Percentiles rank a stretch among this genome's conserved stretches.
phyloP scores from a whole-genome alignment of 257 asterid species.

The Lantana camara region DNA sequence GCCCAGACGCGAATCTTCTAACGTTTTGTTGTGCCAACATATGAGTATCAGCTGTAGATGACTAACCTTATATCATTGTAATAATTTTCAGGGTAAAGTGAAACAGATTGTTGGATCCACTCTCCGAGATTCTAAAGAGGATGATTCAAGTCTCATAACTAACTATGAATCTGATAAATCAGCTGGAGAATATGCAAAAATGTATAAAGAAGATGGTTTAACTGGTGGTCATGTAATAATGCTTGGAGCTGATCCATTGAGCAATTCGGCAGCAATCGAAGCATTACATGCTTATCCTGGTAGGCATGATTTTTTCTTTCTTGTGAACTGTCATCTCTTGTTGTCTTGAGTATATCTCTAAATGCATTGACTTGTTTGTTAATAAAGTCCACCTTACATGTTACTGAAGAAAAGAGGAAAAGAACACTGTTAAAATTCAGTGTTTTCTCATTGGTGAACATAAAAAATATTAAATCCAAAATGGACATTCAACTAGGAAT shows the following conservation, averaged over 20 bases:
- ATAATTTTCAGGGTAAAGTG: slow-evolving; percentile 81
- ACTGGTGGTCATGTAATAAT: slow-evolving; percentile 93
- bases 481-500: too few relatives aligned
- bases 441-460: background rate
- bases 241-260: slow-evolving; percentile 96
- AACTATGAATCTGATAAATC: slow-evolving; percentile 90
- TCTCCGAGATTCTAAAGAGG: slow-evolving; percentile 76
- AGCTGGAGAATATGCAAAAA: slow-evolving; percentile 86
- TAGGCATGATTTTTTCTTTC: slow-evolving; percentile 28
- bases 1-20: slow-evolving; percentile 1
- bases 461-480: background rate
- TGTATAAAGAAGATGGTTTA: slow-evolving; percentile 79
- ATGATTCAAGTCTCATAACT: slow-evolving; percentile 70
- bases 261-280: slow-evolving; percentile 80
- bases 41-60: slow-evolving; percentile 12
- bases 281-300: slow-evolving; percentile 95
- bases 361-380: background rate
- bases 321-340: background rate
- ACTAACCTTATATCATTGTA: slow-evolving; percentile 1
- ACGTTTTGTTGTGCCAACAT: slow-evolving; percentile 3
- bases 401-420: background rate
- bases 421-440: background rate
- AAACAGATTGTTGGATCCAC: slow-evolving; percentile 99
- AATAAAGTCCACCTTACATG: background rate
- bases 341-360: slow-evolving; percentile 3